A percentile compares a stretch with the other conserved stretches of the same genome.
These are phyloP conservation scores for Arthonia radiata DNA, from an alignment of 495 filamentous ascomycete genomes.

Conservation along the genomic window DNA sequence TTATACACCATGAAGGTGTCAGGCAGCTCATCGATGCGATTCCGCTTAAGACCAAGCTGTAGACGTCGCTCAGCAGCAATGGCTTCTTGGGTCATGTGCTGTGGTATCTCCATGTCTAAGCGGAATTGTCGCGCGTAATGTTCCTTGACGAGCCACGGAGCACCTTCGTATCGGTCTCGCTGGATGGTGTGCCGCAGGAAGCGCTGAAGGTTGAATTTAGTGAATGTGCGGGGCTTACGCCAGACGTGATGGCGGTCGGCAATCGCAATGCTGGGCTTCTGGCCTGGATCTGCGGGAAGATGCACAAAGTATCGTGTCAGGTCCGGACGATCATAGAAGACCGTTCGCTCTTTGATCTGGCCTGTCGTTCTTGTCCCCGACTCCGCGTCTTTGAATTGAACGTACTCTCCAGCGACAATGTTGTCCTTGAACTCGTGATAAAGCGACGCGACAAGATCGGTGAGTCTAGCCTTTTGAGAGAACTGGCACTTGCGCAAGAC, in stretches of 20 bases:
- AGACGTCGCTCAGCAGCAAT: too few relatives aligned
- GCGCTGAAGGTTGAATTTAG: slow-evolving; percentile 75
- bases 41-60: too few relatives aligned
- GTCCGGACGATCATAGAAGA: too few relatives aligned
- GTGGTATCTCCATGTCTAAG: slow-evolving; percentile 62
- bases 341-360: slow-evolving; percentile 32
- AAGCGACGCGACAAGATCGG: slow-evolving; percentile 46
- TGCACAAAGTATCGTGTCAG: slow-evolving; percentile 68
- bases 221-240: slow-evolving; percentile 80
- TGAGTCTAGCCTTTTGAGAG: slow-evolving; percentile 69
- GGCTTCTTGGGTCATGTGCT: slow-evolving; percentile 54
- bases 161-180: slow-evolving; percentile 76
- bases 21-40: too few relatives aligned
- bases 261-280: slow-evolving; percentile 55
- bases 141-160: slow-evolving; percentile 84
- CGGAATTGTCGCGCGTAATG: slow-evolving; percentile 61
- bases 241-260: slow-evolving; percentile 62
- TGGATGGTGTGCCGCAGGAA: slow-evolving; percentile 90
- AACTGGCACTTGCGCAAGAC: slow-evolving; percentile 81
- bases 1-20: too few relatives aligned
- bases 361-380: slow-evolving; percentile 26
- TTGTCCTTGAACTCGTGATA: too few relatives aligned
- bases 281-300: slow-evolving; percentile 37
- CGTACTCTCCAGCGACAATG: too few relatives aligned
- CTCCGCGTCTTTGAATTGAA: too few relatives aligned